Percentiles rank a stretch among this genome's conserved stretches.
Conservation (phyloP, 1,284 basidiomycete species). For the Pyrrhoderma lamaoense region DNA sequence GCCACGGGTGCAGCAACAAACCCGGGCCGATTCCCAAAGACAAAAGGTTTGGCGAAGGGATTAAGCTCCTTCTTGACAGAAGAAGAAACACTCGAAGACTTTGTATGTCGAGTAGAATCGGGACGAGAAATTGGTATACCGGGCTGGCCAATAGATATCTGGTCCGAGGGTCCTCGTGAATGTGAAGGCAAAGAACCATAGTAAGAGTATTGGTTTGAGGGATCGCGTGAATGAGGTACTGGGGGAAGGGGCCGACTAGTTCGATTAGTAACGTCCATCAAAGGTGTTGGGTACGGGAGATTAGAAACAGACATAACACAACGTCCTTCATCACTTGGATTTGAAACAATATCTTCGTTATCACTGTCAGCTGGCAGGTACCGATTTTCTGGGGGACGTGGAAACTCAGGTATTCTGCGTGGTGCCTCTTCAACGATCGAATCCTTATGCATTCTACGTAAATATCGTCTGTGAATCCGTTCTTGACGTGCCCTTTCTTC, state of each 20-base stretch:
- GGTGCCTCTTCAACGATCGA: constrained; percentile 39
- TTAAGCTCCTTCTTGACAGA: constrained; percentile 45
- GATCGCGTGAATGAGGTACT: constrained; percentile 55
- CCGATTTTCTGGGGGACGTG: constrained; percentile 54
- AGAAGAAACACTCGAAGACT: constrained; percentile 20
- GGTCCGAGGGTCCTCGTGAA: constrained; percentile 46
- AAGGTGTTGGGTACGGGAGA: constrained; percentile 20
- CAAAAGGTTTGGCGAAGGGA: constrained; percentile 73
- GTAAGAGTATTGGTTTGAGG: constrained; percentile 51
- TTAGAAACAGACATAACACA: constrained; percentile 6
- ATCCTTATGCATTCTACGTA: constrained; percentile 38
- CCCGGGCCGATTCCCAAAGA: constrained; percentile 43
- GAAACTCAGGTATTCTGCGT: constrained; percentile 70
- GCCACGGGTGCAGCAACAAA: constrained; percentile 19
- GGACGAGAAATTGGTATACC: constrained; percentile 19
- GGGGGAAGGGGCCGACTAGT: constrained; percentile 46
- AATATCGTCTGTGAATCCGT: constrained; percentile 52
- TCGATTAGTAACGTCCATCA: constrained; percentile 21
- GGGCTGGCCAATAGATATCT: constrained; percentile 22
- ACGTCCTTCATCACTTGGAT: constrained; percentile 69
- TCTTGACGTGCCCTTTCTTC: constrained; percentile 69
- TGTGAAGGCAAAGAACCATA: constrained; percentile 59
- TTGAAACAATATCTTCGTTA: constrained; percentile 70
- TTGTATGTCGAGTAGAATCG: constrained; percentile 20
- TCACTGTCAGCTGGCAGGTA: constrained; percentile 26